phyloP scores from a whole-genome alignment of 345 rosid genomes.

The Aegle marmelos region DNA sequence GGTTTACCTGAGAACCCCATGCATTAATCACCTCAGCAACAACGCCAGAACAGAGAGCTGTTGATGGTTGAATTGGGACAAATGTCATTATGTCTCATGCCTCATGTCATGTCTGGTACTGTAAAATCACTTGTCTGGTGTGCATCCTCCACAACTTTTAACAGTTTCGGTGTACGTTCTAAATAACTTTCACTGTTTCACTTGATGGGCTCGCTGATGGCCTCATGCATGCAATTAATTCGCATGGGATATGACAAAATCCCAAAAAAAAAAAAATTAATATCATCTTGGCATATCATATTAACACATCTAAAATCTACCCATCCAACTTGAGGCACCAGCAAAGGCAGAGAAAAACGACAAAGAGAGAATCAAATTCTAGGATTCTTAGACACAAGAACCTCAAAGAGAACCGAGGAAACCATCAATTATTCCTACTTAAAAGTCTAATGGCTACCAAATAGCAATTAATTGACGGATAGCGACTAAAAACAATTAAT shows the following conservation, averaged over 20 bases:
- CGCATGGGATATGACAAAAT: neutral
- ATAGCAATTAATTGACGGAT: neutral
- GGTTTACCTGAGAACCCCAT: no score
- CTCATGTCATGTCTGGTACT: neutral
- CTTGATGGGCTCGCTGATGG: neutral
- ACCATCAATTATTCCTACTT: neutral
- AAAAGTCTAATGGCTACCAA: neutral
- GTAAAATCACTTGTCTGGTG: neutral
- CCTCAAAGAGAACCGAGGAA: neutral
- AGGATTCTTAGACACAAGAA: neutral
- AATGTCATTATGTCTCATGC: neutral
- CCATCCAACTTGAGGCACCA: neutral
- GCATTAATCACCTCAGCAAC: neutral
- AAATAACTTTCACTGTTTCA: slow-evolving; percentile 6
- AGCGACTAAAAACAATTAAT: neutral
- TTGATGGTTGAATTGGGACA: neutral
- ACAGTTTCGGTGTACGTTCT: no score
- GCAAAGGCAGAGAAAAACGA: neutral
- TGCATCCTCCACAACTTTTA: no score
- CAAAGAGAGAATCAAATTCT: neutral
- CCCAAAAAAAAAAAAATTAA: neutral
- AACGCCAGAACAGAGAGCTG: neutral
- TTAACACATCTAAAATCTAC: neutral
- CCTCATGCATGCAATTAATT: neutral
- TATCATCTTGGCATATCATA: neutral